Evolutionary conservation across 345 rosid genomes (phyloP).

Genomic region (Moringa oleifera): DNA sequence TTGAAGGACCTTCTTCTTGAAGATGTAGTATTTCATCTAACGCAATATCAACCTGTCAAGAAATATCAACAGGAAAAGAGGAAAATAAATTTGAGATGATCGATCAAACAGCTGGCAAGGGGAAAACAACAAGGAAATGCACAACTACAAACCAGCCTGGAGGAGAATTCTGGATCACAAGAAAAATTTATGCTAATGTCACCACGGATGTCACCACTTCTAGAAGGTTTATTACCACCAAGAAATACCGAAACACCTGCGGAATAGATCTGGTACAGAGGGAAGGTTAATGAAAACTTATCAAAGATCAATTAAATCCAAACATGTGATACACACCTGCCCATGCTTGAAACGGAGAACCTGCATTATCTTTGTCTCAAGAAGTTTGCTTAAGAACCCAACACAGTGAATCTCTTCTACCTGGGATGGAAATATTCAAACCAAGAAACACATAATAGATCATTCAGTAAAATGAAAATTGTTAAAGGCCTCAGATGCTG

Average conservation of each 20-base stretch:
- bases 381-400: constrained; percentile 72
- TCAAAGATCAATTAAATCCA: constrained; percentile 9
- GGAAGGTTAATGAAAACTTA: constrained; percentile 8
- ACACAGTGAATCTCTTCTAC: constrained; percentile 74
- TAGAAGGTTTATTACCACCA: constrained; percentile 83
- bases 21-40: constrained; percentile 75
- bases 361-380: constrained; percentile 81
- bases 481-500: background rate
- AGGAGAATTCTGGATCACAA: constrained; percentile 87
- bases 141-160: constrained; percentile 49
- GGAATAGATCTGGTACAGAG: constrained; percentile 60
- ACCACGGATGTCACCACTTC: constrained; percentile 80
- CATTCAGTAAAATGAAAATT: background rate
- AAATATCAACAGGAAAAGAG: background rate
- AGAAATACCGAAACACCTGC: constrained; percentile 80
- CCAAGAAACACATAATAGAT: constrained; percentile 1
- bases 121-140: background rate
- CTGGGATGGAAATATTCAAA: constrained; percentile 30
- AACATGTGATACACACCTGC: constrained; percentile 42
- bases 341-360: constrained; percentile 91
- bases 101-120: background rate
- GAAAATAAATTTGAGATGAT: background rate
- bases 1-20: constrained; percentile 76
- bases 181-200: constrained; percentile 81
- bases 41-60: constrained; percentile 73